These are phyloP conservation scores for Triadica sebifera DNA, from an alignment of 345 rosid genomes.

Conservation along the genomic window DNA sequence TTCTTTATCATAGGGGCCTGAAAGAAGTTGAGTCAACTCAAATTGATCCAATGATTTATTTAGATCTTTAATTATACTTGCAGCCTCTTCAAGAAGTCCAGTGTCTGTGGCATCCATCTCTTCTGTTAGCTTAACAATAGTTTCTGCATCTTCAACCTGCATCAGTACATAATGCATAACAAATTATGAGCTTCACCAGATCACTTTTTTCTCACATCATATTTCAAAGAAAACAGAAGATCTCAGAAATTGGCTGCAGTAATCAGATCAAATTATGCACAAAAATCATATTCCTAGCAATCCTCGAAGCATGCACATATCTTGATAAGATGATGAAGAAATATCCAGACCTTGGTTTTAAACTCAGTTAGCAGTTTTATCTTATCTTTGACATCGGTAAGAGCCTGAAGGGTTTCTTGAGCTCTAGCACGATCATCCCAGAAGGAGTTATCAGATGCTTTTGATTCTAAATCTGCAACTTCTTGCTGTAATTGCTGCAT, in stretches of 20 bases:
- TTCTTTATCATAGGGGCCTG: conserved; percentile 91
- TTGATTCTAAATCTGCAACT: conserved; percentile 52
- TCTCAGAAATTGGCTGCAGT: conserved; percentile 6
- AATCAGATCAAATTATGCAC: neutral
- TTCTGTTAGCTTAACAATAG: conserved; percentile 74
- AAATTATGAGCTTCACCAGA: neutral
- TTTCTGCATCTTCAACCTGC: conserved; percentile 93
- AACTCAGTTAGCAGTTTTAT: conserved; percentile 56
- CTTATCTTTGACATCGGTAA: conserved; percentile 78
- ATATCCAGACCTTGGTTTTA: conserved; percentile 55
- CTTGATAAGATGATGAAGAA: neutral
- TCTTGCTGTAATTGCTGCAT: conserved; percentile 55
- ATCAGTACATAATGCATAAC: conserved; percentile 12
- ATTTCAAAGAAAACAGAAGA: neutral
- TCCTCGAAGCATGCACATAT: neutral
- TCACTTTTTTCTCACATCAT: neutral
- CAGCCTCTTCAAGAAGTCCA: conserved; percentile 83
- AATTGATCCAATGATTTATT: conserved; percentile 63
- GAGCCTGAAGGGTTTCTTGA: conserved; percentile 64
- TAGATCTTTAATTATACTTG: conserved; percentile 58
- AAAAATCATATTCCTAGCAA: neutral
- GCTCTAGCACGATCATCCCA: conserved; percentile 87
- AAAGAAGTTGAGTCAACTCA: conserved; percentile 90
- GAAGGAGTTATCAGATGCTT: conserved; percentile 66
- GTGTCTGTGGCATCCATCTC: conserved; percentile 89